Conservation (phyloP, 2,329 filamentous ascomycete species). For the Fusarium solani-melongenae region DNA sequence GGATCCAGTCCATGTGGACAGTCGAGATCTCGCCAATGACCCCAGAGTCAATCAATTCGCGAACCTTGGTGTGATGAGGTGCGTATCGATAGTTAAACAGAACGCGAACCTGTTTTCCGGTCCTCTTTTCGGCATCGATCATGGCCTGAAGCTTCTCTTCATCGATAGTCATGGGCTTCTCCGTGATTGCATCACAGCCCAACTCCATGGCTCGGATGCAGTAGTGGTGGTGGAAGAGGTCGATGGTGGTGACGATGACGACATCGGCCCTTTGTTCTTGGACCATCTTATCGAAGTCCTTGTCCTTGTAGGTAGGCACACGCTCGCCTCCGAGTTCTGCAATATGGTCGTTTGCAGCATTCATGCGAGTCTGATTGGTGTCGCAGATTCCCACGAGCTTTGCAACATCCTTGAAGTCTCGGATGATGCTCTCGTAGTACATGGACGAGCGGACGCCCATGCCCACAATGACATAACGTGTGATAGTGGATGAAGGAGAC, state of each 20-base stretch:
- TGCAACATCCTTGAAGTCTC: constrained; percentile 61
- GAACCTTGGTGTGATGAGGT: constrained; percentile 70
- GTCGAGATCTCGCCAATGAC: constrained; percentile 67
- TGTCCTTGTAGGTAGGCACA: constrained; percentile 65
- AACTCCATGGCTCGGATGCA: constrained; percentile 69
- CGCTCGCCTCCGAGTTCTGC: constrained; percentile 56
- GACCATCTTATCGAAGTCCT: constrained; percentile 69
- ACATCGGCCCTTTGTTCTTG: constrained; percentile 66
- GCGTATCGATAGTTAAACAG: constrained; percentile 74
- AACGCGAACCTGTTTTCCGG: constrained; percentile 62
- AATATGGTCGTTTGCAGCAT: constrained; percentile 64
- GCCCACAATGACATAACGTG: constrained; percentile 66
- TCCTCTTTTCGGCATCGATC: constrained; percentile 44
- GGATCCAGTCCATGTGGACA: constrained; percentile 72
- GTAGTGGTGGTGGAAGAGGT: constrained; percentile 70
- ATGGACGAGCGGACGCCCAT: constrained; percentile 68
- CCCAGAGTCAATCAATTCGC: constrained; percentile 63
- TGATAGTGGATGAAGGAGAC: constrained; percentile 38
- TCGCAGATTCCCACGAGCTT: constrained; percentile 68
- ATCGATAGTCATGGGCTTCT: constrained; percentile 75
- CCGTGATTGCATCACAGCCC: constrained; percentile 69
- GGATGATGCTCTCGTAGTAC: constrained; percentile 68
- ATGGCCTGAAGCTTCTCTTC: constrained; percentile 62
- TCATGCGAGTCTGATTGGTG: constrained; percentile 69
- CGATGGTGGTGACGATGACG: constrained; percentile 71